Evolutionary conservation across 2,329 filamentous ascomycete genomes (phyloP).

Genomic region (Pyrenochaeta sp.): DNA sequence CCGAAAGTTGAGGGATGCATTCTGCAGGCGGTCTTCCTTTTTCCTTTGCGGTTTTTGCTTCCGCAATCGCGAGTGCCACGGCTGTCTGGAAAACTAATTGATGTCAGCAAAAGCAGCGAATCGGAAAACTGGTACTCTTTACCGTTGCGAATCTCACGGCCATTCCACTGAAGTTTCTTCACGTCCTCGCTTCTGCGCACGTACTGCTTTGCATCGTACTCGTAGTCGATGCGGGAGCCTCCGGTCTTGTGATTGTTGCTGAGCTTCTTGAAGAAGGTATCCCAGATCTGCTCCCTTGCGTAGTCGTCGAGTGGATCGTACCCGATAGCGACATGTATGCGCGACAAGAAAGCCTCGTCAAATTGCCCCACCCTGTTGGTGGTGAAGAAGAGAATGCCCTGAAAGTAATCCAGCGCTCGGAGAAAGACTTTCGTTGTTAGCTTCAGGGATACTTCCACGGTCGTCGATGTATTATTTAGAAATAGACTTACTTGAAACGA

Average conservation of each 20-base stretch:
- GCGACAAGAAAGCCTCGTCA: slow-evolving; percentile 85
- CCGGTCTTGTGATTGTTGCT: slow-evolving; percentile 8
- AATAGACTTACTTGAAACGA: slow-evolving; percentile 33
- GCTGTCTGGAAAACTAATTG: slow-evolving; percentile 25
- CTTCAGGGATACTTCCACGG: not conserved
- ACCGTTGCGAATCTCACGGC: slow-evolving; percentile 40
- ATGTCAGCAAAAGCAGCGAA: not conserved
- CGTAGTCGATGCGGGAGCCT: slow-evolving; percentile 9
- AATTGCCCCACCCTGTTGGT: slow-evolving; percentile 62
- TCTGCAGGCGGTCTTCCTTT: not conserved
- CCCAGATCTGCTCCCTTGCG: slow-evolving; percentile 29
- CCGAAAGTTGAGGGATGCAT: slow-evolving; percentile 1
- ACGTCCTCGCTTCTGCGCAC: slow-evolving; percentile 21
- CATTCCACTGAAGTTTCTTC: slow-evolving; percentile 32
- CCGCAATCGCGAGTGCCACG: slow-evolving; percentile 25
- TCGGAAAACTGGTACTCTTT: not conserved
- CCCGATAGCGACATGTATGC: slow-evolving; percentile 81
- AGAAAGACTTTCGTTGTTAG: slow-evolving; percentile 36
- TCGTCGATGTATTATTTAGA: too few relatives aligned
- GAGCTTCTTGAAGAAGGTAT: slow-evolving; percentile 29
- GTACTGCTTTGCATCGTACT: slow-evolving; percentile 19
- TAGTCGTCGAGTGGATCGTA: slow-evolving; percentile 56
- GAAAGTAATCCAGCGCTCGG: slow-evolving; percentile 47
- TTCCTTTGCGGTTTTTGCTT: slow-evolving; percentile 10
- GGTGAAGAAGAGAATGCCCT: slow-evolving; percentile 51